Percentiles rank a stretch among this genome's conserved stretches.
phyloP scores from a whole-genome alignment of 306 rosid species.

The Malus fusca region DNA sequence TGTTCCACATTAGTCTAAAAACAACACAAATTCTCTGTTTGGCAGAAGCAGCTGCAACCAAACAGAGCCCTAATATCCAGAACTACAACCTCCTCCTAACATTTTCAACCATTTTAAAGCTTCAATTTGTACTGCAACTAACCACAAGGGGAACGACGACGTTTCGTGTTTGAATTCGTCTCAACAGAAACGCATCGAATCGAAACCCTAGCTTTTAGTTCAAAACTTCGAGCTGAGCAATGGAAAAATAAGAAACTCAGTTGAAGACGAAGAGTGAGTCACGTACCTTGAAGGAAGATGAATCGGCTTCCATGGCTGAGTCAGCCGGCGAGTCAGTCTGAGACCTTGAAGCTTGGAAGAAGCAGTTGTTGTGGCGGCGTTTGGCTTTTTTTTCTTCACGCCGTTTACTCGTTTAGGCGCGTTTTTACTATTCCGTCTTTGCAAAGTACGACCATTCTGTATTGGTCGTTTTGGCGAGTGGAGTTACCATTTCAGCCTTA shows the following conservation, averaged over 20 bases:
- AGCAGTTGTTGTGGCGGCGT: not conserved
- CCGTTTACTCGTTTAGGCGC: not conserved
- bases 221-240: not conserved
- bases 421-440: not conserved
- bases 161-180: not conserved
- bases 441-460: not conserved
- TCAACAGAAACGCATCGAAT: not conserved
- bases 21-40: not conserved
- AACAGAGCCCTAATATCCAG: not conserved
- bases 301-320: not conserved
- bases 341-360: not conserved
- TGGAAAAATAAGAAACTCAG: not conserved
- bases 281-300: conserved; percentile 19
- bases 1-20: not conserved
- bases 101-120: not conserved
- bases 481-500: not conserved
- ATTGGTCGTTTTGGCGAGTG: not conserved
- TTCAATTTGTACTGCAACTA: not conserved
- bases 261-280: not conserved
- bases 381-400: not conserved
- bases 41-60: not conserved
- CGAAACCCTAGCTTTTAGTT: conserved; percentile 13
- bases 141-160: not conserved
- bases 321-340: conserved; percentile 1
- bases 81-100: not conserved